Evolutionary conservation across 192 early-diverging fungal species (phyloP).

Genomic region (Pilobolus umbonatus): DNA sequence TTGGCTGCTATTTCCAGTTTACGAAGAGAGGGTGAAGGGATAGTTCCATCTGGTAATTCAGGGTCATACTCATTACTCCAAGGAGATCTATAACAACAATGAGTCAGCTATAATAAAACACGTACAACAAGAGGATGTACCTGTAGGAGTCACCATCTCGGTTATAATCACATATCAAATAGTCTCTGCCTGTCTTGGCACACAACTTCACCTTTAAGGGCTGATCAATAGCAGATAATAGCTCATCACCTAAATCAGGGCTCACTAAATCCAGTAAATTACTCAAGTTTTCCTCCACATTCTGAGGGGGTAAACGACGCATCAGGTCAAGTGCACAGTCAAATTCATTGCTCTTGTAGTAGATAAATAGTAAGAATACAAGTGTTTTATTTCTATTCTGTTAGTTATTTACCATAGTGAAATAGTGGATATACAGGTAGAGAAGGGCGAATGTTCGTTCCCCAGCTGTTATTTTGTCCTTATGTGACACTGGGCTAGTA

Average conservation of each 20-base stretch:
- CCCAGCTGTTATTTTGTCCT: too few species aligned
- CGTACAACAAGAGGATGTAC: too few species aligned
- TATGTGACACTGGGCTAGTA: too few species aligned
- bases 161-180: conserved; percentile 93
- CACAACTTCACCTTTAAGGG: conserved; percentile 79
- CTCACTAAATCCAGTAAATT: conserved; percentile 72
- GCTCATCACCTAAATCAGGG: conserved; percentile 85
- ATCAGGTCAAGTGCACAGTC: conserved; percentile 97
- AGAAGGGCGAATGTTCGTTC: too few species aligned
- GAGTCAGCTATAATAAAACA: not conserved
- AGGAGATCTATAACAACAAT: conserved; percentile 66
- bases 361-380: not conserved
- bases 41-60: conserved; percentile 67
- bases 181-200: conserved; percentile 68
- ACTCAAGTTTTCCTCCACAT: conserved; percentile 80
- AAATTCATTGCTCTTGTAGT: conserved; percentile 26
- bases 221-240: conserved; percentile 89
- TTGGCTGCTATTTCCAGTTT: conserved; percentile 90
- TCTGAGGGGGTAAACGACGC: conserved; percentile 92
- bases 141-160: conserved; percentile 91
- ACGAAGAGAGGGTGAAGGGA: conserved; percentile 76
- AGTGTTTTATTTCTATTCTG: not conserved
- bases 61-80: conserved; percentile 97
- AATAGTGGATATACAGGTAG: not conserved
- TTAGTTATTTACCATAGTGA: not conserved